Conservation (phyloP, 495 filamentous ascomycete genomes). For the Apiosordaria backusii region DNA sequence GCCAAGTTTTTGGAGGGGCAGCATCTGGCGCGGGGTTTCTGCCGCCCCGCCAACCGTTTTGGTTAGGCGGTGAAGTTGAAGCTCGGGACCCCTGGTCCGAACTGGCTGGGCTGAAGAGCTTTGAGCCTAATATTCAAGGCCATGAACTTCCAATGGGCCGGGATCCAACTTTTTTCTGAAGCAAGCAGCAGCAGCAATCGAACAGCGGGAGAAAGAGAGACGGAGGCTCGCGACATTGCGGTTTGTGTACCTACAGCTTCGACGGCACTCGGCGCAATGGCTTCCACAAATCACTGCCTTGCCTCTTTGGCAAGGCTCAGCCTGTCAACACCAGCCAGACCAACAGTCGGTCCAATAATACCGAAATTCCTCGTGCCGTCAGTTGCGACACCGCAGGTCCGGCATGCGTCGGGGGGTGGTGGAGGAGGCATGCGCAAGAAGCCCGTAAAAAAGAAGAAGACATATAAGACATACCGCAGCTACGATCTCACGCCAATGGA, state of each 20-base stretch:
- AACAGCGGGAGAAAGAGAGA: constrained; percentile 1
- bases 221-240: constrained; percentile 15
- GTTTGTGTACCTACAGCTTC: constrained; percentile 8
- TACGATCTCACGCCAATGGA: constrained; percentile 59
- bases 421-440: constrained; percentile 40
- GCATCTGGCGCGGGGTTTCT: constrained; percentile 7
- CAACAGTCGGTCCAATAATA: constrained; percentile 34
- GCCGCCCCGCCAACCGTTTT: constrained; percentile 22
- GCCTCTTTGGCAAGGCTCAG: constrained; percentile 60
- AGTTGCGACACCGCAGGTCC: constrained; percentile 30
- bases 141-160: background rate
- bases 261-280: too few relatives aligned
- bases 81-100: background rate
- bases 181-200: background rate
- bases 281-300: constrained; percentile 50
- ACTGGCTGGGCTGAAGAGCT: too few relatives aligned
- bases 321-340: constrained; percentile 34
- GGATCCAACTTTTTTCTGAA: constrained; percentile 31
- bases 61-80: constrained; percentile 18
- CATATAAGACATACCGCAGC: constrained; percentile 58
- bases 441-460: constrained; percentile 54
- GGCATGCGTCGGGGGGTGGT: constrained; percentile 37
- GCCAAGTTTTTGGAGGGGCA: constrained; percentile 34
- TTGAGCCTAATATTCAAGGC: constrained; percentile 22
- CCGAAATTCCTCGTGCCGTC: constrained; percentile 43